Base-by-base conservation (phyloP, 2,329 filamentous ascomycete genomes). In the Pseudocercospora musae region DNA sequence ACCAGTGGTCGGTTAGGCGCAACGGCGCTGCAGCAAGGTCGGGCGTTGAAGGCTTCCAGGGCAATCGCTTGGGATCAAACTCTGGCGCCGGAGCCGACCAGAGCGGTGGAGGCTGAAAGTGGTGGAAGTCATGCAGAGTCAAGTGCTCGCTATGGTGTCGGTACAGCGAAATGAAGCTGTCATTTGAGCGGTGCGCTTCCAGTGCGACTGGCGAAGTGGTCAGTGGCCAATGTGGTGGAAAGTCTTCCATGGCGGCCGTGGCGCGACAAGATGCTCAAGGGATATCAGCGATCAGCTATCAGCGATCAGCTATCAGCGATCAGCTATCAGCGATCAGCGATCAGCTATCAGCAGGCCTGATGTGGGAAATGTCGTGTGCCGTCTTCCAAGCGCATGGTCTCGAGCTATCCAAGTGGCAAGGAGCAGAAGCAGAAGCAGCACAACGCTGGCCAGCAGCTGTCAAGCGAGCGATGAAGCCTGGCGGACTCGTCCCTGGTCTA, bases 91-190 rank as follows among this genome's bases (percentile, higher is more conserved):
- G 64, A 21, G 54, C 37, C 20, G 60, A 61, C 46, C 60, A 60
- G 9, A 58, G 23, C 13, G 66, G 65, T 42, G 67, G 67, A 10
- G 63, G 60, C 53, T 67, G 67, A 31, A 58, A 65, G 54, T 63
- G 63, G 50, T 64, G 65, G 50, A 58, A 67, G 33, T 66, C 65
- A 57, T 67, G 63, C 25, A 69, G 37, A 7, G 62, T 67, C 58
- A 66, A 57, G 46, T 62, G 67, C 44, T 65, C 62, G 18, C 62
- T 63, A 18, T 67, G 65, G 13, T 62, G 59, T 15, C 62, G 59
- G 44, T 57, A 61, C 7, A 61, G 37, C 20, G 55, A 57, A 6
- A 44, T 52, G 21, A 59, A 44, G 40, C 54, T 56, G 21, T 62
- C 65, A 33, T 37, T 59, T 20, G 42, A 50, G 40, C 4, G n/a